Evolutionary conservation across 192 early-diverging fungal species (phyloP).

Genomic region (Pilaira anomala): DNA sequence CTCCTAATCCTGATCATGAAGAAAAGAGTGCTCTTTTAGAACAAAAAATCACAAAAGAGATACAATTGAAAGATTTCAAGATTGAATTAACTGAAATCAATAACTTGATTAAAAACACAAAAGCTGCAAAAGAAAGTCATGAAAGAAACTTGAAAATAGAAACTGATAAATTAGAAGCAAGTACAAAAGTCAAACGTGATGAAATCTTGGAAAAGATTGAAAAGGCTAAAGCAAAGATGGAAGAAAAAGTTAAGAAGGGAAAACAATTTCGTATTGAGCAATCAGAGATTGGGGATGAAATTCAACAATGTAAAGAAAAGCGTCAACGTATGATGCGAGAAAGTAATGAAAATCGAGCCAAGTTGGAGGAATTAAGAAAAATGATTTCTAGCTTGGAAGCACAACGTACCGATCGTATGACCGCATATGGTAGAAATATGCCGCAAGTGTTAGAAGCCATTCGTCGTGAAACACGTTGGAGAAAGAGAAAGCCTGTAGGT

Average conservation of each 20-base stretch:
- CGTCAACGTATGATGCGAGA: neutral
- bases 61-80: constrained; percentile 32
- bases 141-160: constrained; percentile 1
- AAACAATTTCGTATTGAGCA: constrained; percentile 29
- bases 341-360: neutral
- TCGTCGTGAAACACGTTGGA: constrained; percentile 37
- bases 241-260: constrained; percentile 8
- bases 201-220: neutral
- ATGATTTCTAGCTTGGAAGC: constrained; percentile 49
- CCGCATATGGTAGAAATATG: constrained; percentile 68
- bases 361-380: neutral
- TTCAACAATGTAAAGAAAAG: constrained; percentile 14
- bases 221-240: neutral
- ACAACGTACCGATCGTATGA: constrained; percentile 64
- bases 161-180: neutral
- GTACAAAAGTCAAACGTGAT: constrained; percentile 1
- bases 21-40: constrained; percentile 26
- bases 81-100: constrained; percentile 35
- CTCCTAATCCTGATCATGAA: constrained; percentile 46
- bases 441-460: constrained; percentile 60
- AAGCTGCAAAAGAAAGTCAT: constrained; percentile 25
- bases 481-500: constrained; percentile 55
- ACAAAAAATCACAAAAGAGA: constrained; percentile 43
- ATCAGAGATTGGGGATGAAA: constrained; percentile 28
- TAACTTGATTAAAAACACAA: constrained; percentile 37